Conservation (phyloP, 2,329 filamentous ascomycete species). For the Penicillium sp. region DNA sequence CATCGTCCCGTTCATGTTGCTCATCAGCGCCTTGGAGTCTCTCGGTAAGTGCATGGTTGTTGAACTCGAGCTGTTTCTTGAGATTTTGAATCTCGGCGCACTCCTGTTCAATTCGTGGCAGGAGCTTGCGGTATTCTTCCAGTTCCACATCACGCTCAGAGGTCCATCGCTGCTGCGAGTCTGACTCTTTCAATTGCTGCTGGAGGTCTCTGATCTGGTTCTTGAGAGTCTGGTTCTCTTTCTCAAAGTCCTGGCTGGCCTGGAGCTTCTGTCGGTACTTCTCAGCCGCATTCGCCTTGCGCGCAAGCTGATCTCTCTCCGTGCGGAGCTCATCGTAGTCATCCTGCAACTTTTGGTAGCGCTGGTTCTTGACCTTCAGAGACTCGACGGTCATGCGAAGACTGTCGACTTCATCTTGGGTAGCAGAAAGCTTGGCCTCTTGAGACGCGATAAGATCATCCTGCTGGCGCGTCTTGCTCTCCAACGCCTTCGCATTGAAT, state of each 20-base stretch:
- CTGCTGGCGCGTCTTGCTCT: conserved; percentile 56
- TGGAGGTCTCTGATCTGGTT: conserved; percentile 46
- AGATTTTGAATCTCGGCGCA: conserved; percentile 46
- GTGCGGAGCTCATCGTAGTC: conserved; percentile 49
- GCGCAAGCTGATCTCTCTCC: conserved; percentile 44
- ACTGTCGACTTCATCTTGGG: conserved; percentile 43
- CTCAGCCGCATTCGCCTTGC: conserved; percentile 48
- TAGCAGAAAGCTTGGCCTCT: conserved; percentile 60
- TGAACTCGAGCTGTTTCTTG: conserved; percentile 48
- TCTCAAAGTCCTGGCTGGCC: conserved; percentile 47
- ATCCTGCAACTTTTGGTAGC: conserved; percentile 46
- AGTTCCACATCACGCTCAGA: conserved; percentile 41
- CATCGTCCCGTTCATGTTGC: conserved; percentile 41
- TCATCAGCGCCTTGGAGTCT: conserved; percentile 43
- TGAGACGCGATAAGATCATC: conserved; percentile 67
- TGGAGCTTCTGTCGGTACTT: conserved; percentile 50
- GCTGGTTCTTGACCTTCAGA: conserved; percentile 43
- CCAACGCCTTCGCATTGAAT: conserved; percentile 43
- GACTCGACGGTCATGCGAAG: conserved; percentile 44
- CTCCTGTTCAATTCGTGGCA: conserved; percentile 48
- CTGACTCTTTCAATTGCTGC: conserved; percentile 44
- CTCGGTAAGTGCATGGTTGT: conserved; percentile 46
- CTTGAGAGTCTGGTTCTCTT: conserved; percentile 46
- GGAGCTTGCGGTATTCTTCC: conserved; percentile 43
- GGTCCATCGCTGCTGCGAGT: conserved; percentile 39